These are phyloP conservation scores for Starmera caribaea DNA, from an alignment of 805 yeast species.

Conservation along the genomic window DNA sequence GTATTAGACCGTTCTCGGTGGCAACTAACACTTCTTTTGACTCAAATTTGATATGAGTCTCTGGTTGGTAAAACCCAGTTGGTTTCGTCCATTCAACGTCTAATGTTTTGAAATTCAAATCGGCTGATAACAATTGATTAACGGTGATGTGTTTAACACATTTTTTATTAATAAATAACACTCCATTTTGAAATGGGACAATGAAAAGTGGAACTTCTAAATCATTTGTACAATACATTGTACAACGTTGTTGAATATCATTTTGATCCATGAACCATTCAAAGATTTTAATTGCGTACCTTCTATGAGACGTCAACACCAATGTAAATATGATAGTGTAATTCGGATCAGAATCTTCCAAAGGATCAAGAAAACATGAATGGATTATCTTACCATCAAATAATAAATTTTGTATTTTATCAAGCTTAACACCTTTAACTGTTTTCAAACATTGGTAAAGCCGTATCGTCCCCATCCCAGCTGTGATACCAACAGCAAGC, in stretches of 20 bases:
- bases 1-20: conserved; percentile 17
- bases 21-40: conserved; percentile 14
- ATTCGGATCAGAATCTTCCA: conserved; percentile 12
- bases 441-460: conserved; percentile 28
- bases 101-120: conserved; percentile 23
- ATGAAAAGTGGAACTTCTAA: conserved; percentile 34
- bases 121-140: conserved; percentile 39
- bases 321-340: conserved; percentile 27
- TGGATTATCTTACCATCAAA: conserved; percentile 32
- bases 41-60: conserved; percentile 10
- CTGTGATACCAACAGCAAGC: conserved; percentile 26
- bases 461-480: conserved; percentile 27
- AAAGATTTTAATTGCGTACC: conserved; percentile 28
- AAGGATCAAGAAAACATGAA: conserved; percentile 32
- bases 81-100: conserved; percentile 27
- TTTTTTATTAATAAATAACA: conserved; percentile 28
- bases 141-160: conserved; percentile 27
- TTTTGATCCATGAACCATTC: conserved; percentile 32
- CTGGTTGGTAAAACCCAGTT: conserved; percentile 25
- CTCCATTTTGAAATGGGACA: conserved; percentile 28
- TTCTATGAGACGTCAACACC: conserved; percentile 26
- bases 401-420: conserved; percentile 28
- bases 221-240: conserved; percentile 29
- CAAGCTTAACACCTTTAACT: conserved; percentile 27
- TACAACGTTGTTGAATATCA: conserved; percentile 23